A percentile compares a stretch with the other conserved stretches of the same genome.
Conservation (phyloP, 805 yeast genomes). For the Kluyveromyces nonfermentans region DNA sequence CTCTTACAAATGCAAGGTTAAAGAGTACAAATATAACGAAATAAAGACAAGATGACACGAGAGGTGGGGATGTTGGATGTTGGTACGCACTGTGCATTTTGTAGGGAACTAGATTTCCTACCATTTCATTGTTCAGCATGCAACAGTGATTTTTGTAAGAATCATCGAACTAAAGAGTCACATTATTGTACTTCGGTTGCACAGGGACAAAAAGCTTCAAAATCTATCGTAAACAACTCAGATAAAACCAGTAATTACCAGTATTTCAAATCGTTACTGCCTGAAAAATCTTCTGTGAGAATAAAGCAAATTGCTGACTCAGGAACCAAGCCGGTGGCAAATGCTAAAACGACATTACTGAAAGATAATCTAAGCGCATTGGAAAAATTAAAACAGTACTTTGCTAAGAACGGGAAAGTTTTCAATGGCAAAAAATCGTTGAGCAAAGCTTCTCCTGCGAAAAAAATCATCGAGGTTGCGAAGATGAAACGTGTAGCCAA, state of each 20-base stretch:
- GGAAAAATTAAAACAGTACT: constrained; percentile 20
- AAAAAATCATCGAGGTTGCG: constrained; percentile 12
- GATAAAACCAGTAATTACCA: constrained; percentile 10
- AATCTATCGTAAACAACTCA: neutral
- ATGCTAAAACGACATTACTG: neutral
- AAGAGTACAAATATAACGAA: neutral
- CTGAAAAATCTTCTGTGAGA: constrained; percentile 22
- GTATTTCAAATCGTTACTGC: constrained; percentile 23
- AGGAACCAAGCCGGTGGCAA: neutral
- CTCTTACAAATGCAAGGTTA: neutral
- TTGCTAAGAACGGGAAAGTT: constrained; percentile 7
- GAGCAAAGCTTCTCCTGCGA: constrained; percentile 7
- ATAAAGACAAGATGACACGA: constrained; percentile 3
- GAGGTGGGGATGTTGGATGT: constrained; percentile 30
- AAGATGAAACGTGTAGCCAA: constrained; percentile 15
- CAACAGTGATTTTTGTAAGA: constrained; percentile 22
- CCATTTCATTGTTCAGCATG: constrained; percentile 27
- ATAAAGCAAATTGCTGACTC: constrained; percentile 8
- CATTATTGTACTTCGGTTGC: constrained; percentile 20
- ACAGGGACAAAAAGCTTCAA: constrained; percentile 3
- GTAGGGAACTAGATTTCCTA: constrained; percentile 26
- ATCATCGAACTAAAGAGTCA: constrained; percentile 20
- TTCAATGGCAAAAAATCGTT: constrained; percentile 1
- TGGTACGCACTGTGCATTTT: constrained; percentile 28
- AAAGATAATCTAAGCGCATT: constrained; percentile 14